phyloP scores from a whole-genome alignment of 1,284 basidiomycete genomes.

The Rugosomyces carneus region DNA sequence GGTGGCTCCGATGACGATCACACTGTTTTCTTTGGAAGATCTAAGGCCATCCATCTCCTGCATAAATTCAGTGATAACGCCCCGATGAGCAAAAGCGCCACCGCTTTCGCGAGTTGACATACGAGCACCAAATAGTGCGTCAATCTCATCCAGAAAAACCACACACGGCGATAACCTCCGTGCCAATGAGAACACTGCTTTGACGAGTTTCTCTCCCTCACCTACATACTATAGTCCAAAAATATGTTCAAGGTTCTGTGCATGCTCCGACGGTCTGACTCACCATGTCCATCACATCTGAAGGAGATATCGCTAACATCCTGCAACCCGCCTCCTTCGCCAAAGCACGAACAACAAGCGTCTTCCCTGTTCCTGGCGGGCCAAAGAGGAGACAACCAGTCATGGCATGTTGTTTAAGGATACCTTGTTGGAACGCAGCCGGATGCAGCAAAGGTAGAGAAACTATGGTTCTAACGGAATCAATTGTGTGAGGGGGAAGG shows the following conservation, averaged over 20 bases:
- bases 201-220: slow-evolving; percentile 92
- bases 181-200: slow-evolving; percentile 86
- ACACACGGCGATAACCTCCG: slow-evolving; percentile 87
- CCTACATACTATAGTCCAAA: slow-evolving; percentile 69
- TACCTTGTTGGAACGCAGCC: slow-evolving; percentile 84
- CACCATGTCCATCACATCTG: slow-evolving; percentile 88
- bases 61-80: slow-evolving; percentile 93
- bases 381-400: slow-evolving; percentile 86
- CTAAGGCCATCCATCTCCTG: slow-evolving; percentile 97
- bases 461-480: slow-evolving; percentile 85
- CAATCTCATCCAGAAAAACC: slow-evolving; percentile 94
- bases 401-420: slow-evolving; percentile 87
- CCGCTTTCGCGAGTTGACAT: slow-evolving; percentile 77
- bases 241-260: neutral
- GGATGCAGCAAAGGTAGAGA: slow-evolving; percentile 89
- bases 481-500: slow-evolving; percentile 78
- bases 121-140: slow-evolving; percentile 88
- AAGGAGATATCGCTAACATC: slow-evolving; percentile 81
- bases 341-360: slow-evolving; percentile 83
- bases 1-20: slow-evolving; percentile 93
- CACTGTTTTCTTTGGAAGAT: slow-evolving; percentile 71
- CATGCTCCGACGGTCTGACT: slow-evolving; percentile 10
- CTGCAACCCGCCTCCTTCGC: slow-evolving; percentile 88
- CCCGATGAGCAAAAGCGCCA: slow-evolving; percentile 77
- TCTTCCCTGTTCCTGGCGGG: slow-evolving; percentile 91